Evolutionary conservation across 352 stramenopile genomes (phyloP).

Genomic region (Pythium periplocum): DNA sequence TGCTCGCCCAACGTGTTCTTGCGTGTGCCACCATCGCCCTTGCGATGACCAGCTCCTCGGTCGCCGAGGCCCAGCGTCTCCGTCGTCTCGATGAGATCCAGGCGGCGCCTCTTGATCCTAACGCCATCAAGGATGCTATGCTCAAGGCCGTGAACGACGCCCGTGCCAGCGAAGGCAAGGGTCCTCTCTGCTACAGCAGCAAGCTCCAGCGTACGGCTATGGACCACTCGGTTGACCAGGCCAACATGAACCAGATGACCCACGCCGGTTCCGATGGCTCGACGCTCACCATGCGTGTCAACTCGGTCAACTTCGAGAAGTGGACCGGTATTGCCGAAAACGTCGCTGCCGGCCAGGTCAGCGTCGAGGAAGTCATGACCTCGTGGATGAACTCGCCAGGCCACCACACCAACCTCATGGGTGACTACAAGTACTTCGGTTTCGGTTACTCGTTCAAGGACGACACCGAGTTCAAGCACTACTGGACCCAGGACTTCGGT

Average conservation of each 20-base stretch:
- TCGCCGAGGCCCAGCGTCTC: conserved; percentile 8
- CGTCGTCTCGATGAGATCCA: conserved; percentile 1
- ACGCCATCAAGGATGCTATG: conserved; percentile 26
- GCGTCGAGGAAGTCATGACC: conserved; percentile 20
- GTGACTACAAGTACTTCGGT: conserved; percentile 34
- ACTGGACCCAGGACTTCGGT: conserved; percentile 54
- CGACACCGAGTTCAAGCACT: conserved; percentile 24
- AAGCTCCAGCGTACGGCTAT: conserved; percentile 28
- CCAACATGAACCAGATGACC: conserved; percentile 24
- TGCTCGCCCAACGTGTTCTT: conserved; percentile 12
- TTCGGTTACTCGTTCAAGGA: conserved; percentile 29
- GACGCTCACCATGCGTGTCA: conserved; percentile 16
- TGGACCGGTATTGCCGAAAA: conserved; percentile 40
- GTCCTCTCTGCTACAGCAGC: conserved; percentile 32
- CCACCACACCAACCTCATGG: conserved; percentile 36
- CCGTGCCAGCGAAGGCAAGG: conserved; percentile 31
- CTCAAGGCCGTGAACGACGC: conserved; percentile 51
- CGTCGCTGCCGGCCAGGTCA: conserved; percentile 36
- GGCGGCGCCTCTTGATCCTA: conserved; percentile 4
- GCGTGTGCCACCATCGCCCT: conserved; percentile 10
- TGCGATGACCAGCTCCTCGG: conserved; percentile 3
- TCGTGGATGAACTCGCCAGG: conserved; percentile 21
- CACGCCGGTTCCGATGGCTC: conserved; percentile 25
- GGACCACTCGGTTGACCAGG: conserved; percentile 27
- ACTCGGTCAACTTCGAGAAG: conserved; percentile 13